phyloP scores from a whole-genome alignment of 192 early-diverging fungal species.

The Coemansia sp. region DNA sequence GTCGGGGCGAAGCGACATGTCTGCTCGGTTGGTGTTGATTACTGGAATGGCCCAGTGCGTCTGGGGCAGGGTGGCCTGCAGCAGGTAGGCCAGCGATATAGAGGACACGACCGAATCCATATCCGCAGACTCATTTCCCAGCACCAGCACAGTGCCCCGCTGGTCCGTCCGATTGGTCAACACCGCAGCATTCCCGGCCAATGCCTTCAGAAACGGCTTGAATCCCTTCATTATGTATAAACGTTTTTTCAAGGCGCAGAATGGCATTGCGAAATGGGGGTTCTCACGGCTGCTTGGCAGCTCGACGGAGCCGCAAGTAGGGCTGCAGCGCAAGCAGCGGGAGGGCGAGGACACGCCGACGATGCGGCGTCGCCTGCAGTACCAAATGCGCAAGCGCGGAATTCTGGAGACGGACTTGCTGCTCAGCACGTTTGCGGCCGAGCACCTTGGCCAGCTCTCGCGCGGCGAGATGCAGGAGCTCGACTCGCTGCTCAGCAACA shows the following conservation, averaged over 20 bases:
- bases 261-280: background rate
- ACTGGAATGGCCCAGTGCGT: constrained; percentile 22
- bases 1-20: constrained; percentile 44
- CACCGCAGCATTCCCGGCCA: constrained; percentile 24
- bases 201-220: constrained; percentile 27
- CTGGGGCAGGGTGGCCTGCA: constrained; percentile 4
- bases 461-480: constrained; percentile 66
- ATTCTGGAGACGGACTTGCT: constrained; percentile 92
- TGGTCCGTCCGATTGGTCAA: background rate
- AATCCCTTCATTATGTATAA: constrained; percentile 15
- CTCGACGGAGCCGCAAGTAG: background rate
- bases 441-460: constrained; percentile 57
- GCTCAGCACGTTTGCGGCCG: constrained; percentile 81
- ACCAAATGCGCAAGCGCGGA: constrained; percentile 87
- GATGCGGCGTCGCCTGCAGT: constrained; percentile 80
- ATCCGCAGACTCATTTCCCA: constrained; percentile 55
- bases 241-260: background rate
- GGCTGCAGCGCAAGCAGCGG: constrained; percentile 52
- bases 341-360: constrained; percentile 63
- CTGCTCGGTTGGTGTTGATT: constrained; percentile 32
- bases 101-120: constrained; percentile 53
- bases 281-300: no score
- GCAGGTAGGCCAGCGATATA: constrained; percentile 36
- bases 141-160: constrained; percentile 22
- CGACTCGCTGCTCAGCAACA: constrained; percentile 78